These are phyloP conservation scores for Colletotrichum zoysiae DNA, from an alignment of 2,329 filamentous ascomycete species.

Conservation along the genomic window DNA sequence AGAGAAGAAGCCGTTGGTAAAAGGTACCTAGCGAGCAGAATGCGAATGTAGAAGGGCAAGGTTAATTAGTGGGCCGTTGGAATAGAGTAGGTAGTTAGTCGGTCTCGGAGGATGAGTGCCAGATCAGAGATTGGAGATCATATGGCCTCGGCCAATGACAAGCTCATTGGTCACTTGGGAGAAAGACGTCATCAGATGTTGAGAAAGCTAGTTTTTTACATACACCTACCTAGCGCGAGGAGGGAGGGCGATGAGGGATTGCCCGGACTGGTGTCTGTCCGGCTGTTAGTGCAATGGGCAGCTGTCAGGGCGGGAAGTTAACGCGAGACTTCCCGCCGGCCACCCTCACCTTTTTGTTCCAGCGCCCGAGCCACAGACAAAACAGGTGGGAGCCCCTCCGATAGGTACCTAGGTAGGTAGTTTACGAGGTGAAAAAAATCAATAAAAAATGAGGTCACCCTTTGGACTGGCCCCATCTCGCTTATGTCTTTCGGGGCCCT, in stretches of 20 bases:
- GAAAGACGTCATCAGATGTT: slow-evolving; percentile 25
- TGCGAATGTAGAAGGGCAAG: background rate
- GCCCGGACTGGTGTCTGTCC: background rate
- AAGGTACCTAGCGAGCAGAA: background rate
- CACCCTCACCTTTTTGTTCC: background rate
- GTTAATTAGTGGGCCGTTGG: slow-evolving; percentile 19
- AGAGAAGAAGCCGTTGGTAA: slow-evolving; percentile 1
- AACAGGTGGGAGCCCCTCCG: no score
- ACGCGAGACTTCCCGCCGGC: slow-evolving; percentile 24
- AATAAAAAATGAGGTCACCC: slow-evolving; percentile 40
- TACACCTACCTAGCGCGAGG: background rate
- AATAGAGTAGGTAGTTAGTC: background rate
- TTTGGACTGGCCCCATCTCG: background rate
- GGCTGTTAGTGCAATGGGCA: slow-evolving; percentile 25
- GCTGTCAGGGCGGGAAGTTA: slow-evolving; percentile 24
- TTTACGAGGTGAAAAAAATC: background rate
- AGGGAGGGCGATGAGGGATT: background rate
- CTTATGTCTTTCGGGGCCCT: slow-evolving; percentile 4
- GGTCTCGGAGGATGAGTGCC: slow-evolving; percentile 23
- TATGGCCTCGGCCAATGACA: slow-evolving; percentile 28
- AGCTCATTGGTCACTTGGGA: background rate
- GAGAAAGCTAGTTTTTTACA: slow-evolving; percentile 1
- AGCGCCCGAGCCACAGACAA: slow-evolving; percentile 25
- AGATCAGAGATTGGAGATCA: slow-evolving; percentile 39
- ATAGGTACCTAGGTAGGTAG: no score